Evolutionary conservation across 208 protist species (phyloP), one percentile per base, ranked within the genome.

Genomic region (Leishmania martiniquensis): DNA sequence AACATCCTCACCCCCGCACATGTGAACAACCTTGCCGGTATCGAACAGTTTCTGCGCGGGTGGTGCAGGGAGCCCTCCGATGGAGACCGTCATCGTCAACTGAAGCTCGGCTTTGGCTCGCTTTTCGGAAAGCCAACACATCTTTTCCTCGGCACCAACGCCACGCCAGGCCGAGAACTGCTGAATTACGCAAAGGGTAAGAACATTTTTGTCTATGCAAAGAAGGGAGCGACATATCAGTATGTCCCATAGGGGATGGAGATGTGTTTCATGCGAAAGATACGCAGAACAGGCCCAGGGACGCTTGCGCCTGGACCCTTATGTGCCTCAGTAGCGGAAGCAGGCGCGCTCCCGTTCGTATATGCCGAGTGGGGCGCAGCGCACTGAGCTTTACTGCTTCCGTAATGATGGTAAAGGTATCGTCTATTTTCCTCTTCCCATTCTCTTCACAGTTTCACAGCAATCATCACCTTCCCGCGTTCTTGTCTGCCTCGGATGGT

Each of bases 201-300:
- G 81, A 91, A 88, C 73, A 88, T 97, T 17, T 95, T 94, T 84
- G 69, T 97, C 17, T 97, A 97, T 72, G 90, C 83, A 4, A 93
- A 92, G 59, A 94, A 91, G 68, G 94, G 90, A 15, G 34, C 77
- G 45, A 73, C 81, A 25, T 96, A 90, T 75, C 75, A 93, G 52
- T 97, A 95, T 74, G 83, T 91, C 57, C 80, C 85, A 29, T 96
- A 89, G 65, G 25, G 29, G 47, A 59, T 29, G 22, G 17, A n/a
- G 52, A 37, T 29, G 44, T 6, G 20, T 6, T 37, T 37, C n/a
- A 20, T 59, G 37, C 39, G 37, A 32, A 42, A 12, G 25, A 32
- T 20, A 60, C 49, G 4, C 20, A 42, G 59, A 6, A 47, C 59
- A 42, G 12, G 59, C 59, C 13, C 32, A 42, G 29, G 22, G 39